Percentiles rank a stretch among this genome's conserved stretches.
phyloP scores from a whole-genome alignment of 108 stramenopile genomes.

The Cyclotella kingstonii region DNA sequence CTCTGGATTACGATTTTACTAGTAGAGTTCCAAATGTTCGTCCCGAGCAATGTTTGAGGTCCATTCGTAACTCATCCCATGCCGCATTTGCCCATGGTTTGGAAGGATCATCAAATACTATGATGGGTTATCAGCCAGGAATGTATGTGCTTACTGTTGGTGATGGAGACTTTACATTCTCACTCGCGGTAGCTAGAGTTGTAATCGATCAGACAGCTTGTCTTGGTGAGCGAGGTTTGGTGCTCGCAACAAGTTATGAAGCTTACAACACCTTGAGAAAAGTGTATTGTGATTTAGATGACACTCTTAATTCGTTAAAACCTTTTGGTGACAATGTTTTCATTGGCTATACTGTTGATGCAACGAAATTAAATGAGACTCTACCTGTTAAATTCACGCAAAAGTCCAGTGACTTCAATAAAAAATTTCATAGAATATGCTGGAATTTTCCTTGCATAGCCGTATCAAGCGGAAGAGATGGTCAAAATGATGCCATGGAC shows the following conservation, averaged over 20 bases:
- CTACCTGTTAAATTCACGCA: slow-evolving; percentile 20
- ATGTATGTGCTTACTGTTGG: slow-evolving; percentile 83
- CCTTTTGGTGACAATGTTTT: slow-evolving; percentile 17
- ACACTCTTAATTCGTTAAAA: slow-evolving; percentile 48
- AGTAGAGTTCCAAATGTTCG: slow-evolving; percentile 61
- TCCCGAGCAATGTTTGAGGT: slow-evolving; percentile 77
- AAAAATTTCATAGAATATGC: slow-evolving; percentile 70
- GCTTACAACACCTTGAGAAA: slow-evolving; percentile 44
- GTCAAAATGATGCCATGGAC: slow-evolving; percentile 88
- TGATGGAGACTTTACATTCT: slow-evolving; percentile 92
- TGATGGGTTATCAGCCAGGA: slow-evolving; percentile 55
- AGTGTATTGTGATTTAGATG: slow-evolving; percentile 69
- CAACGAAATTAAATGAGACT: slow-evolving; percentile 59
- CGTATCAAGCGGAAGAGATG: slow-evolving; percentile 78
- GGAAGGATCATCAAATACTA: no score
- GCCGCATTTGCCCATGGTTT: no score
- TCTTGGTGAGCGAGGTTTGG: background rate
- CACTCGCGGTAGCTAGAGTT: slow-evolving; percentile 70
- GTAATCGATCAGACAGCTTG: slow-evolving; percentile 7
- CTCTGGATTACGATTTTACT: slow-evolving; percentile 68
- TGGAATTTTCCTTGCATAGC: slow-evolving; percentile 94
- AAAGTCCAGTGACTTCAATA: background rate
- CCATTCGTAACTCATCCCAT: no score
- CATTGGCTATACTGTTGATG: slow-evolving; percentile 76
- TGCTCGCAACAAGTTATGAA: slow-evolving; percentile 85